Evolutionary conservation across 2,329 filamentous ascomycete genomes (phyloP).

Genomic region (Exophiala alcalophila): DNA sequence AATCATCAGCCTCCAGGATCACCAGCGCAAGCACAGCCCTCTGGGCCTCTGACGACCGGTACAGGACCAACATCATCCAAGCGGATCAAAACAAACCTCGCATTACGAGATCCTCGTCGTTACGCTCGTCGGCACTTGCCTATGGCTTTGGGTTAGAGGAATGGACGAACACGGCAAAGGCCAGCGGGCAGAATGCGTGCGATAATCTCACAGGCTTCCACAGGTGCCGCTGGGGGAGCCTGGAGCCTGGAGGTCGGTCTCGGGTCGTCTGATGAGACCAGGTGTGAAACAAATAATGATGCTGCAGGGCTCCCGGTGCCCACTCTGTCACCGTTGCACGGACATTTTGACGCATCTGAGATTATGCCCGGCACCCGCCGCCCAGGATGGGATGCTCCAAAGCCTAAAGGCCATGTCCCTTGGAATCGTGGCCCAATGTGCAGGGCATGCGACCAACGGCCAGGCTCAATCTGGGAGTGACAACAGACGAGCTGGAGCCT

Average conservation of each 20-base stretch:
- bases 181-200: neutral
- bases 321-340: slow-evolving; percentile 18
- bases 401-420: too few relatives aligned
- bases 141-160: neutral
- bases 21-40: slow-evolving; percentile 6
- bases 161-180: neutral
- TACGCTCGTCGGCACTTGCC: slow-evolving; percentile 4
- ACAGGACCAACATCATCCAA: neutral
- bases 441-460: neutral
- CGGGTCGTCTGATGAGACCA: slow-evolving; percentile 8
- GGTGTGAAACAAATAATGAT: slow-evolving; percentile 24
- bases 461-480: neutral
- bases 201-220: slow-evolving; percentile 13
- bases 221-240: too few relatives aligned
- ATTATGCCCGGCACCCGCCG: too few relatives aligned
- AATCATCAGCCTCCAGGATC: slow-evolving; percentile 12
- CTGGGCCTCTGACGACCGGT: too few relatives aligned
- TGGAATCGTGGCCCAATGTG: neutral
- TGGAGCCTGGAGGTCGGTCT: neutral
- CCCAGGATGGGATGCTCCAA: too few relatives aligned
- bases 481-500: neutral
- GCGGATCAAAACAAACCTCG: neutral
- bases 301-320: slow-evolving; percentile 26
- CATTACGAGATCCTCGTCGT: neutral
- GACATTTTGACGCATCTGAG: slow-evolving; percentile 17